Evolutionary conservation across 176 grass and related monocot species (phyloP).

Genomic region (Eremochloa ophiuroides): DNA sequence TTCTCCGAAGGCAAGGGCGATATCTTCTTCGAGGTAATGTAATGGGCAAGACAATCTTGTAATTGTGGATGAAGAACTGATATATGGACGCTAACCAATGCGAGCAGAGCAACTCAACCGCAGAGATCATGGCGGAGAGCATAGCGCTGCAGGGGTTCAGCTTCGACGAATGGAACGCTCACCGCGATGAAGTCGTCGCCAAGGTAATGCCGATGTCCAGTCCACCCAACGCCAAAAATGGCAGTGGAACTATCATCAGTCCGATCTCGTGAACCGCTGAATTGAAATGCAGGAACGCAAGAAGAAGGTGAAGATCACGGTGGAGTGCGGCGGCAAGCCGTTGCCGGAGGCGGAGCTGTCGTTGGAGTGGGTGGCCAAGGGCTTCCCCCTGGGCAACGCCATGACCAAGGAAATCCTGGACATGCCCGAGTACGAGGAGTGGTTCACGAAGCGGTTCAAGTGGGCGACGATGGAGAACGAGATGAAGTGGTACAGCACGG

Average conservation of each 20-base stretch:
- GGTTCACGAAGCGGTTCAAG: constrained; percentile 67
- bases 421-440: constrained; percentile 49
- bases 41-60: neutral
- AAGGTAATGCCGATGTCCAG: constrained; percentile 20
- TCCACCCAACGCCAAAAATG: neutral
- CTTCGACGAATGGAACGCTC: constrained; percentile 53
- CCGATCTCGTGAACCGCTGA: too few relatives aligned
- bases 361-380: constrained; percentile 18
- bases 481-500: constrained; percentile 88
- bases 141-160: constrained; percentile 70
- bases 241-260: neutral
- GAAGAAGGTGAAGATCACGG: constrained; percentile 38
- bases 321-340: constrained; percentile 15
- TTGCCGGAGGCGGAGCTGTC: constrained; percentile 37
- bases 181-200: constrained; percentile 33
- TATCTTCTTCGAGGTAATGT: constrained; percentile 62
- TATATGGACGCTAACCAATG: neutral
- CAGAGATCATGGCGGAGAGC: constrained; percentile 56
- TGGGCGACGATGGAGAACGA: constrained; percentile 75
- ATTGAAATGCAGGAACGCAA: constrained; percentile 35
- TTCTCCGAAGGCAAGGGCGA: constrained; percentile 37
- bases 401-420: constrained; percentile 61
- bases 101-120: constrained; percentile 41
- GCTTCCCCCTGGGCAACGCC: constrained; percentile 67
- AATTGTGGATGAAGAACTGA: neutral